Conservation (phyloP, 148 eudicot genomes). For the Rhododendron ferrugineum region DNA sequence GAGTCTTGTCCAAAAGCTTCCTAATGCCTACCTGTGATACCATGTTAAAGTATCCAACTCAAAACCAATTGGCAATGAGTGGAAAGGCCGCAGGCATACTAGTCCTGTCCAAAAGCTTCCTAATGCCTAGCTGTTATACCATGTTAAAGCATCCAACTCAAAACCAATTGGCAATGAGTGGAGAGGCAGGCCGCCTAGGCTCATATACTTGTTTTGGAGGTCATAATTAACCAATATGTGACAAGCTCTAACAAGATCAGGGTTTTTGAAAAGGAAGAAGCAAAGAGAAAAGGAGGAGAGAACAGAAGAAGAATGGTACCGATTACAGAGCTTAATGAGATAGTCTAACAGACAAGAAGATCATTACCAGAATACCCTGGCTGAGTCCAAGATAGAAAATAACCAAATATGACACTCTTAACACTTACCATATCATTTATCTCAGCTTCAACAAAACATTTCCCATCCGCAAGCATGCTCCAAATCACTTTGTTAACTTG, state of each 20-base stretch:
- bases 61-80: too few species aligned
- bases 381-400: not conserved
- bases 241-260: not conserved
- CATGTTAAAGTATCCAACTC: too few species aligned
- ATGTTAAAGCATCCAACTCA: too few species aligned
- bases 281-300: not conserved
- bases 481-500: conserved; percentile 88
- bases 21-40: too few species aligned
- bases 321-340: not conserved
- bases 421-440: conserved; percentile 89
- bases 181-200: too few species aligned
- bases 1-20: too few species aligned
- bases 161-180: too few species aligned
- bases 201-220: too few species aligned
- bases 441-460: conserved; percentile 94
- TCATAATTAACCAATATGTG: too few species aligned
- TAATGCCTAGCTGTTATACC: too few species aligned
- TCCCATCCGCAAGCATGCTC: conserved; percentile 98
- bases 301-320: not conserved
- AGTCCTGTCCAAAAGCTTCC: too few species aligned
- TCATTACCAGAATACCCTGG: not conserved
- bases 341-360: not conserved
- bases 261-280: not conserved
- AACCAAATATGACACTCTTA: not conserved
- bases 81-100: too few species aligned